Percentiles rank a stretch among this genome's conserved stretches.
phyloP scores from a whole-genome alignment of 345 rosid genomes.

The Syzygium aromaticum region DNA sequence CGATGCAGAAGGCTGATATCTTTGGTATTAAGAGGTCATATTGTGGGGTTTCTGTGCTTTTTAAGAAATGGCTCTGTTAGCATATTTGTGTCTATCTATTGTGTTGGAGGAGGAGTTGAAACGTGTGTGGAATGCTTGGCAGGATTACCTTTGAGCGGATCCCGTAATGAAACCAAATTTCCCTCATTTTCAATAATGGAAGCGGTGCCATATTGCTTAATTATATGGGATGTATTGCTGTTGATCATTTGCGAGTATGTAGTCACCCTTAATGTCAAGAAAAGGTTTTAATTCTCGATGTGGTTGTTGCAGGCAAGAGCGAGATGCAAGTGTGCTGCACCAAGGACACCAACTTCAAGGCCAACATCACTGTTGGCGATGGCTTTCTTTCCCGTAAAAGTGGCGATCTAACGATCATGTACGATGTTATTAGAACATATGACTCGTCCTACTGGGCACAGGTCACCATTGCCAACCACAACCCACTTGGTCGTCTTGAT shows the following conservation, averaged over 20 bases:
- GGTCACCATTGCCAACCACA: conserved; percentile 76
- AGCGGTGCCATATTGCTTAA: background rate
- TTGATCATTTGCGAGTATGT: background rate
- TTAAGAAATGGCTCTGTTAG: background rate
- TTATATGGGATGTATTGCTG: background rate
- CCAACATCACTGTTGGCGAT: conserved; percentile 51
- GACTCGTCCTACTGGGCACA: conserved; percentile 71
- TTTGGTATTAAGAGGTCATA: background rate
- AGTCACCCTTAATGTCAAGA: background rate
- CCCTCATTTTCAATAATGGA: background rate
- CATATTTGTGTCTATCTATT: background rate
- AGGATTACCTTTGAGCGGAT: background rate
- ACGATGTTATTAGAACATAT: conserved; percentile 78
- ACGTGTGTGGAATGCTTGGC: background rate
- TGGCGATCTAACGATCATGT: conserved; percentile 91
- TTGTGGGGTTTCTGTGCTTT: background rate
- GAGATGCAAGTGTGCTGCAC: conserved; percentile 70
- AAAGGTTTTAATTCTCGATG: background rate
- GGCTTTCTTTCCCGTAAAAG: conserved; percentile 63
- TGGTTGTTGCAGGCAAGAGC: conserved; percentile 33
- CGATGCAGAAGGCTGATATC: background rate
- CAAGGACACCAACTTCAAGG: conserved; percentile 34
- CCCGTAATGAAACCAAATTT: background rate
- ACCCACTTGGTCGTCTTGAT: conserved; percentile 89
- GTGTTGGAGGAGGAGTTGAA: background rate